Evolutionary conservation across 805 yeast genomes (phyloP), one percentile per base, ranked within the genome.

Genomic region (Candida nonsorbophila): DNA sequence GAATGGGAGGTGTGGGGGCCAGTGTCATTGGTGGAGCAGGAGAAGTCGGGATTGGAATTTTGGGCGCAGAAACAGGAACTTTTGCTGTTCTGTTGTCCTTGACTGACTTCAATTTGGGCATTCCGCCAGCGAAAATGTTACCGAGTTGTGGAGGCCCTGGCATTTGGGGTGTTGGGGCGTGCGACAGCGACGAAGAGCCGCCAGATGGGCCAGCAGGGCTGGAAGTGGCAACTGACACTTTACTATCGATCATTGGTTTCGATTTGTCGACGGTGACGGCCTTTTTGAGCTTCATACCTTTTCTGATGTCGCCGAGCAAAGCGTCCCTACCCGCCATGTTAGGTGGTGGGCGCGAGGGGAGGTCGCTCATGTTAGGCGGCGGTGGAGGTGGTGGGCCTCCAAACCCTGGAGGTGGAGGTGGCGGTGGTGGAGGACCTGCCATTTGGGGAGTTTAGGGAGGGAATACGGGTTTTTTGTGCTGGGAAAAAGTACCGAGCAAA

Each of bases 221-320:
- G 9, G 36, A 13, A 5, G 51, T 36, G 10, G 57, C 42, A 31
- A 19, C 54, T 39, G 26, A 73, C 52, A 37, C 23, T 26, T 54
- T 56, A 10, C 47, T 29, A 29, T 58, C 95, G 58, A 64, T 74
- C 79, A 56, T 72, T 59, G 38, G 97, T 72, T 38, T 53, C 8
- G 69, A 62, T 34, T 62, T 65, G 40, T 65, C 71, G 13, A 64
- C 62, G 2, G 70, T 66, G 26, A 53, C 57, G 1, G 68, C 63
- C 33, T 65, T 64, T 42, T 64, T 66, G 26, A 65, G 45, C 24
- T 37, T 47, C 34, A 58, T 47, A 3, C 70, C 72, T 35, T 83
- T 82, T 45, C 86, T 74, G 41, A 90, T 90, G 51, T 84, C 94
- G 17, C 92, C 85, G 15, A 90, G 64, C 29, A 90, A 47, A 1